These are phyloP conservation scores for Lithospermum erythrorhizon DNA, from an alignment of 257 asterid species.

Conservation along the genomic window DNA sequence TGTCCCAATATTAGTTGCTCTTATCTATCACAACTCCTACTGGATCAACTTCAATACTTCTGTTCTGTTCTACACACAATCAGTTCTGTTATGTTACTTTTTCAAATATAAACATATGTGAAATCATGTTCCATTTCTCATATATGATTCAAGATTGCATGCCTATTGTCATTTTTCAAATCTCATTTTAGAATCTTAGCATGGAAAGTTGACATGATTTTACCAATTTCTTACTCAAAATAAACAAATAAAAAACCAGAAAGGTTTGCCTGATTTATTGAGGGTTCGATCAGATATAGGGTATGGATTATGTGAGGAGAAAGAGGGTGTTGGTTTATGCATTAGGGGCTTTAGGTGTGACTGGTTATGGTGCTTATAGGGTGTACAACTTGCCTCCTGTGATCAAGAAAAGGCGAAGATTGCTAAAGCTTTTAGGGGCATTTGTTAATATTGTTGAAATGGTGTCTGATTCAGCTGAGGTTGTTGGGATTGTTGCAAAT, in stretches of 20 bases:
- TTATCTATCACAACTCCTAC: constrained; percentile 5
- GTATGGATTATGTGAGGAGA: constrained; percentile 24
- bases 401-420: constrained; percentile 36
- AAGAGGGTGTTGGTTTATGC: constrained; percentile 37
- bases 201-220: not conserved
- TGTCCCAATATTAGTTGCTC: constrained; percentile 7
- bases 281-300: constrained; percentile 6
- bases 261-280: not conserved
- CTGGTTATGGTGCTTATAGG: constrained; percentile 43
- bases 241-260: not conserved
- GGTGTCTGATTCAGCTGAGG: constrained; percentile 59
- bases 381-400: constrained; percentile 42
- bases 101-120: not conserved
- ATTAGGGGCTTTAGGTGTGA: constrained; percentile 43
- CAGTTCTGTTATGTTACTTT: no score
- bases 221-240: not conserved
- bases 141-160: not conserved
- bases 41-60: constrained; percentile 4
- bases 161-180: not conserved
- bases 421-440: constrained; percentile 31
- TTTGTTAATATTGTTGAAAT: constrained; percentile 36
- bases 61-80: no score
- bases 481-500: constrained; percentile 43
- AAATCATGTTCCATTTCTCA: not conserved
- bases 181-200: not conserved